Evolutionary conservation across 306 rosid genomes (phyloP).

Genomic region (Quercus parvula): DNA sequence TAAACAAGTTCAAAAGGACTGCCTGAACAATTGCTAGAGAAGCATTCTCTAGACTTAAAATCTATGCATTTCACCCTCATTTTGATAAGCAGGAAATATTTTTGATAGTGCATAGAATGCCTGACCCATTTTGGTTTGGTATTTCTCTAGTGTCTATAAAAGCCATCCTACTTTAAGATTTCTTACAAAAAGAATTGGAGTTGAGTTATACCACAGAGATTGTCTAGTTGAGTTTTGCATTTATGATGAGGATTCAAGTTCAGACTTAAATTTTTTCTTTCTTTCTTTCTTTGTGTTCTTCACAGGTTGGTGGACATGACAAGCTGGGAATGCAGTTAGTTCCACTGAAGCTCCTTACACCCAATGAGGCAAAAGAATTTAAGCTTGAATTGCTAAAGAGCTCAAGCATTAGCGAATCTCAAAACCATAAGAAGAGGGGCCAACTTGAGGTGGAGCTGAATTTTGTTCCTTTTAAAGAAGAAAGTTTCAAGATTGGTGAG

Average conservation of each 20-base stretch:
- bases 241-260: not conserved
- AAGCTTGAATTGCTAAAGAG: slow-evolving; percentile 76
- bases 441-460: slow-evolving; percentile 61
- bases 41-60: too few relatives aligned
- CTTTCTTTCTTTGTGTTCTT: slow-evolving; percentile 3
- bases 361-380: slow-evolving; percentile 55
- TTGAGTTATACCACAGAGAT: not conserved
- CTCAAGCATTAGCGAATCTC: slow-evolving; percentile 52
- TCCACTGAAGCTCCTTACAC: slow-evolving; percentile 67
- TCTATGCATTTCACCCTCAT: too few relatives aligned
- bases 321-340: slow-evolving; percentile 79
- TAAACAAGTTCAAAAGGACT: too few relatives aligned
- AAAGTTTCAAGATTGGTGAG: slow-evolving; percentile 46
- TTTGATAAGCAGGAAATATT: too few relatives aligned
- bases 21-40: too few relatives aligned
- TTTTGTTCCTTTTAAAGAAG: slow-evolving; percentile 75
- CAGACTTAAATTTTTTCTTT: not conserved
- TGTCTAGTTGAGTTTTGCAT: not conserved
- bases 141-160: too few relatives aligned
- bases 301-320: slow-evolving; percentile 87
- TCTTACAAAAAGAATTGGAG: not conserved
- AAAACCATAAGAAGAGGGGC: slow-evolving; percentile 68
- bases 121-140: too few relatives aligned
- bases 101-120: too few relatives aligned
- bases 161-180: too few relatives aligned